Conservation (phyloP, 108 stramenopile genomes). For the Skeletonema menzelii region DNA sequence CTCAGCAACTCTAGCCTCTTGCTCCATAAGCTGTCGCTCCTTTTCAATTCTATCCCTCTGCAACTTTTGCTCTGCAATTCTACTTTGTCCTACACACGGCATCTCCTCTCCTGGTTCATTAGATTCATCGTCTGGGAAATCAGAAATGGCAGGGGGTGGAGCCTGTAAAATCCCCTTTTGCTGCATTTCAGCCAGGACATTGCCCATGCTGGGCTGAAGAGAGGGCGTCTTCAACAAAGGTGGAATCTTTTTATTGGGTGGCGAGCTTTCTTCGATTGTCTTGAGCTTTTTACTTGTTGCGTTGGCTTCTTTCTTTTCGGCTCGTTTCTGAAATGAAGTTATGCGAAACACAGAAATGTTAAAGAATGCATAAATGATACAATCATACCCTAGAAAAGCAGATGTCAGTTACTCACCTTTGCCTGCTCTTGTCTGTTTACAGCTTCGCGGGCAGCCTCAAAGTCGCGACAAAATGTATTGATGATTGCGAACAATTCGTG, state of each 20-base stretch:
- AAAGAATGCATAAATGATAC: not conserved
- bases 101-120: not conserved
- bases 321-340: slow-evolving; percentile 27
- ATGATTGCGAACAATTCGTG: slow-evolving; percentile 88
- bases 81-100: not conserved
- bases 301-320: slow-evolving; percentile 27
- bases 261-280: slow-evolving; percentile 15
- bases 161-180: slow-evolving; percentile 6
- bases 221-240: slow-evolving; percentile 23
- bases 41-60: not conserved
- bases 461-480: slow-evolving; percentile 71
- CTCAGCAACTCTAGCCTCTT: not conserved
- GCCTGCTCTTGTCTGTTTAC: slow-evolving; percentile 69
- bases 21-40: not conserved
- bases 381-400: not conserved
- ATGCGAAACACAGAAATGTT: not conserved
- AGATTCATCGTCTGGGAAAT: not conserved
- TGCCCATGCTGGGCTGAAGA: slow-evolving; percentile 31
- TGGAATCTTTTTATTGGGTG: not conserved
- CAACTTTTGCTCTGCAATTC: not conserved
- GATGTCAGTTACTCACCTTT: slow-evolving; percentile 41
- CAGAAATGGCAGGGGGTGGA: slow-evolving; percentile 2
- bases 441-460: slow-evolving; percentile 75
- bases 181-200: slow-evolving; percentile 32
- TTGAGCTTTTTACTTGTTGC: slow-evolving; percentile 15